Conservation (phyloP, 2,329 filamentous ascomycete genomes). For the Trichocomaceae sp. region DNA sequence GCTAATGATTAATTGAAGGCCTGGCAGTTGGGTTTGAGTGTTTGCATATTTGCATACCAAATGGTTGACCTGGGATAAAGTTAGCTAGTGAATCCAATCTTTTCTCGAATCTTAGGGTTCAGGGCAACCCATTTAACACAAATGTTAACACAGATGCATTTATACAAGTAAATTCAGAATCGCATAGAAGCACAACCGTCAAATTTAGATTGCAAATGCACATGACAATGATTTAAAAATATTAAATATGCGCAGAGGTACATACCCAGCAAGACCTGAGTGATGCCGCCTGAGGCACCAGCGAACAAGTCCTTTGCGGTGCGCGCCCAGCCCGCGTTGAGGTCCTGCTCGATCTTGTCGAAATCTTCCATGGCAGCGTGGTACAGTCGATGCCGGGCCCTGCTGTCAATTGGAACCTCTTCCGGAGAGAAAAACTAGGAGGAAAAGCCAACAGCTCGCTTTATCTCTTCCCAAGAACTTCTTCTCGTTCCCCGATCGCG, state of each 20-base stretch:
- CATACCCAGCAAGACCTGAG: conserved; percentile 87
- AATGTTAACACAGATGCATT: neutral
- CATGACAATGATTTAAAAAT: neutral
- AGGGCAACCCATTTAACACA: neutral
- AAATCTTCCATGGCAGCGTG: conserved; percentile 22
- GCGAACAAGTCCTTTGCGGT: conserved; percentile 85
- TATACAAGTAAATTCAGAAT: neutral
- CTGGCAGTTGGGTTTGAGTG: neutral
- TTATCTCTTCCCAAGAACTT: conserved; percentile 6
- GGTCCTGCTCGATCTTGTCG: conserved; percentile 32
- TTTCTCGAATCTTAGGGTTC: neutral
- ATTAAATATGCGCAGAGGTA: conserved; percentile 17
- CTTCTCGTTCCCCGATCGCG: conserved; percentile 11
- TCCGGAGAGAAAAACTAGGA: neutral
- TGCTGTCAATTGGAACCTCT: too few relatives aligned
- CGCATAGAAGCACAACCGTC: neutral
- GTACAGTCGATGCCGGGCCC: neutral
- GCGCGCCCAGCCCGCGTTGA: conserved; percentile 41
- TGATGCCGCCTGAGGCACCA: conserved; percentile 83
- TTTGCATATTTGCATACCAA: conserved; percentile 50
- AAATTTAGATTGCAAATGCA: neutral
- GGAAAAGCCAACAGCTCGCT: neutral
- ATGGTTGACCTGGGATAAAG: conserved; percentile 52
- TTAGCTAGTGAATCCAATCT: conserved; percentile 21
- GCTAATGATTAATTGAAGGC: conserved; percentile 15